Percentiles rank a stretch among this genome's conserved stretches.
Conservation (phyloP, 83 land plant species). For the Thuja plicata region DNA sequence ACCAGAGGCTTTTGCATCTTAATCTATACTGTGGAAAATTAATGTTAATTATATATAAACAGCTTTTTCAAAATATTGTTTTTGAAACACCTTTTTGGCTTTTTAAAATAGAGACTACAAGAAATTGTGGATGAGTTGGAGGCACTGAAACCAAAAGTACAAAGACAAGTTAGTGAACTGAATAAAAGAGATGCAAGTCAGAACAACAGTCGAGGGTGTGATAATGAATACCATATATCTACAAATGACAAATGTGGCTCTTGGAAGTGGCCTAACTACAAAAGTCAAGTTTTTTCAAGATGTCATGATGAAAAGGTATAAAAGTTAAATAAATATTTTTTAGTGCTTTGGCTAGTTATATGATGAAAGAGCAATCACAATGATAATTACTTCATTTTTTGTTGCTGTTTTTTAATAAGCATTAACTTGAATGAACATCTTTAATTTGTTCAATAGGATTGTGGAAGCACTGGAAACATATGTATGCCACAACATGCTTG, state of each 20-base stretch:
- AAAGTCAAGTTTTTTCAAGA: constrained; percentile 7
- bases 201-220: constrained; percentile 12
- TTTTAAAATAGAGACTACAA: constrained; percentile 39
- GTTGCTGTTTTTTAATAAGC: not conserved
- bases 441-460: not conserved
- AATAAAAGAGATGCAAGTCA: constrained; percentile 27
- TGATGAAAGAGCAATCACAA: not conserved
- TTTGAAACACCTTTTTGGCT: not conserved
- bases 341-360: not conserved
- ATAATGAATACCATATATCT: constrained; percentile 13
- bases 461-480: not conserved
- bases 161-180: constrained; percentile 43
- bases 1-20: too few relatives aligned
- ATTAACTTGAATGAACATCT: not conserved
- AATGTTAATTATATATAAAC: too few relatives aligned
- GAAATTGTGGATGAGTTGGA: constrained; percentile 63
- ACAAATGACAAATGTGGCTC: constrained; percentile 6
- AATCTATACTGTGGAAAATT: too few relatives aligned
- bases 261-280: constrained; percentile 23
- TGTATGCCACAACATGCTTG: not conserved
- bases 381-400: not conserved
- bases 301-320: constrained; percentile 29
- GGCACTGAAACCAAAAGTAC: constrained; percentile 61
- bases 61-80: not conserved
- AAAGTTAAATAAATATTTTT: not conserved